Conservation (phyloP, 768 basidiomycete genomes). For the Termitomyces sp. region DNA sequence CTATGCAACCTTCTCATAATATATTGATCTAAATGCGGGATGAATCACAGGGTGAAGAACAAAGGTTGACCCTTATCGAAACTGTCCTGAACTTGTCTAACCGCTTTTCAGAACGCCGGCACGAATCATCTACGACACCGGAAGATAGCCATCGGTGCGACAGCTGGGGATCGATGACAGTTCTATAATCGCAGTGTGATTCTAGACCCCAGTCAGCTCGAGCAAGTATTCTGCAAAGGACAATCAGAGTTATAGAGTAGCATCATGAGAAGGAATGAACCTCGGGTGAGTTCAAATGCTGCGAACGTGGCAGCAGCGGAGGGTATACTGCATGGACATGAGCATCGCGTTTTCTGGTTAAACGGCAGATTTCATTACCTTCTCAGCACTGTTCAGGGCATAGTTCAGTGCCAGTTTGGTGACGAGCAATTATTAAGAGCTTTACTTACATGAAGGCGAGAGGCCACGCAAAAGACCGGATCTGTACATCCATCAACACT, state of each 20-base stretch:
- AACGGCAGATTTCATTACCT: constrained; percentile 34
- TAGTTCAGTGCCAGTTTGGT: neutral
- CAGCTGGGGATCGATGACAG: neutral
- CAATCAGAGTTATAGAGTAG: neutral
- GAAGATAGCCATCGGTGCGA: neutral
- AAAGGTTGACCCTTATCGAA: constrained; percentile 22
- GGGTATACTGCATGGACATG: constrained; percentile 61
- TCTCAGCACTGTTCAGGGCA: constrained; percentile 47
- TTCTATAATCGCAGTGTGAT: neutral
- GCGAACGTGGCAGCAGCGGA: constrained; percentile 90
- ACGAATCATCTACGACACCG: neutral
- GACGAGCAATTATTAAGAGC: neutral
- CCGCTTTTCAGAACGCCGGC: neutral
- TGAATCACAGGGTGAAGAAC: constrained; percentile 29
- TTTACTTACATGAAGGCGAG: constrained; percentile 66
- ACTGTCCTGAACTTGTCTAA: neutral
- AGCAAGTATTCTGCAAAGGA: constrained; percentile 31
- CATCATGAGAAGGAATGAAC: constrained; percentile 29
- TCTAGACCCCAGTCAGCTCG: constrained; percentile 30
- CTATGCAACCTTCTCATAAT: neutral
- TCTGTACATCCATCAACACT: constrained; percentile 24
- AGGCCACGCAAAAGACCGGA: constrained; percentile 69
- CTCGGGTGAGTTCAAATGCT: constrained; percentile 81
- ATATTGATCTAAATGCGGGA: neutral
- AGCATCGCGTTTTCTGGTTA: neutral